phyloP scores from a whole-genome alignment of 179 eudicot genomes.

The Pouteria campechiana region DNA sequence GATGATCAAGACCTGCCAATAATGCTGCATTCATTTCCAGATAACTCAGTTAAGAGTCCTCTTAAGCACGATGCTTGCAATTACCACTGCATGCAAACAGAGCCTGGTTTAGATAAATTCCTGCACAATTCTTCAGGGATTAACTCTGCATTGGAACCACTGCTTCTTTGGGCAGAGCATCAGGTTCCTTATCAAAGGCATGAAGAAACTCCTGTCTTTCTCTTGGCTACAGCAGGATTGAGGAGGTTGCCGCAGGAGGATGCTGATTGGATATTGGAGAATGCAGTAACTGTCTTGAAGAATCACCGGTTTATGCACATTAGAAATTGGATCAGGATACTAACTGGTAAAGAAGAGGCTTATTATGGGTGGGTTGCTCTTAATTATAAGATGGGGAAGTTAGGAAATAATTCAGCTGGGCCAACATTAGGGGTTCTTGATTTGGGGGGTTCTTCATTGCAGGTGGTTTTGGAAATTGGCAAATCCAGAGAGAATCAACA shows the following conservation, averaged over 20 bases:
- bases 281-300: slow-evolving; percentile 45
- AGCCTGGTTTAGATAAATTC: slow-evolving; percentile 75
- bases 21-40: slow-evolving; percentile 53
- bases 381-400: slow-evolving; percentile 52
- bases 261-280: slow-evolving; percentile 32
- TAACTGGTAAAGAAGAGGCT: slow-evolving; percentile 87
- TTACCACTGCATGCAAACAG: slow-evolving; percentile 76
- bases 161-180: slow-evolving; percentile 55
- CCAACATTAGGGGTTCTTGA: slow-evolving; percentile 71
- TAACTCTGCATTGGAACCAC: slow-evolving; percentile 53
- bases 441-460: slow-evolving; percentile 89
- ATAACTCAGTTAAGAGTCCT: slow-evolving; percentile 20
- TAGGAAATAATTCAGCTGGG: slow-evolving; percentile 21
- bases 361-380: slow-evolving; percentile 86
- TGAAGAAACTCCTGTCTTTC: slow-evolving; percentile 39
- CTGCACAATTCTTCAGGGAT: slow-evolving; percentile 49
- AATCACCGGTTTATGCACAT: slow-evolving; percentile 35
- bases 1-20: slow-evolving; percentile 29
- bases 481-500: slow-evolving; percentile 14
- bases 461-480: slow-evolving; percentile 50
- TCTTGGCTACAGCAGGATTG: slow-evolving; percentile 77
- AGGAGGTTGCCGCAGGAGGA: slow-evolving; percentile 41
- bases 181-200: slow-evolving; percentile 43
- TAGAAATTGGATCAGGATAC: slow-evolving; percentile 56
- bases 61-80: slow-evolving; percentile 30